Conservation (phyloP, 352 stramenopile genomes). For the Globisporangium perplexum region DNA sequence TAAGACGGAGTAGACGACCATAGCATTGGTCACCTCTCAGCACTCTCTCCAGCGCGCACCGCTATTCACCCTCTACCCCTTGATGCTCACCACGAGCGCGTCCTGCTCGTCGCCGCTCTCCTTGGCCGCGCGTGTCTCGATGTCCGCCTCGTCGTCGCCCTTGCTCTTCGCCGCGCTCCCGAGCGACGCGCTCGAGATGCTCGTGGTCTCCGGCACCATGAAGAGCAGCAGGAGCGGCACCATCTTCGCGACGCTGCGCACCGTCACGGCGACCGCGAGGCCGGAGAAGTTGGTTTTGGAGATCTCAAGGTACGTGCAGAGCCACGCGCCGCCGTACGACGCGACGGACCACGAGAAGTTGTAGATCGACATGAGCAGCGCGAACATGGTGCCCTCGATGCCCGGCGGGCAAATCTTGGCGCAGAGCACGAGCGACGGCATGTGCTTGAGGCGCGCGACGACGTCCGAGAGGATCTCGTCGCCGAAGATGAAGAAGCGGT, state of each 20-base stretch:
- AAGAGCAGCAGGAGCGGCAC: constrained; percentile 61
- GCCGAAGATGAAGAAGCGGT: constrained; percentile 78
- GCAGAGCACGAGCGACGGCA: constrained; percentile 95
- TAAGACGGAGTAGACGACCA: too few relatives aligned
- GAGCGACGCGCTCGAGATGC: constrained; percentile 49
- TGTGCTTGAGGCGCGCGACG: constrained; percentile 74
- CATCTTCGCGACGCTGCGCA: constrained; percentile 62
- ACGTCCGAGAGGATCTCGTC: constrained; percentile 81
- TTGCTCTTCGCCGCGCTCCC: constrained; percentile 7
- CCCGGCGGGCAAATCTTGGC: constrained; percentile 93
- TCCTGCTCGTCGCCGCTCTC: neutral
- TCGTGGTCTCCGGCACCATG: constrained; percentile 69
- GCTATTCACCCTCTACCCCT: neutral
- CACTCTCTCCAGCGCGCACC: neutral
- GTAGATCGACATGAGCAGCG: constrained; percentile 85
- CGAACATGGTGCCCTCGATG: constrained; percentile 96
- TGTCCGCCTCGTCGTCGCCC: neutral
- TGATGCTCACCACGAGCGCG: neutral
- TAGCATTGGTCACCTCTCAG: neutral
- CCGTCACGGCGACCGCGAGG: constrained; percentile 42
- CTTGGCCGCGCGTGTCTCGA: neutral
- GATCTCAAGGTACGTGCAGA: constrained; percentile 72
- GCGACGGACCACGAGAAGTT: constrained; percentile 80
- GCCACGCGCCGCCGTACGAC: constrained; percentile 70
- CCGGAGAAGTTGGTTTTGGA: constrained; percentile 70